Base-by-base conservation (phyloP, 208 protist genomes). In the Trypanosoma mega region DNA sequence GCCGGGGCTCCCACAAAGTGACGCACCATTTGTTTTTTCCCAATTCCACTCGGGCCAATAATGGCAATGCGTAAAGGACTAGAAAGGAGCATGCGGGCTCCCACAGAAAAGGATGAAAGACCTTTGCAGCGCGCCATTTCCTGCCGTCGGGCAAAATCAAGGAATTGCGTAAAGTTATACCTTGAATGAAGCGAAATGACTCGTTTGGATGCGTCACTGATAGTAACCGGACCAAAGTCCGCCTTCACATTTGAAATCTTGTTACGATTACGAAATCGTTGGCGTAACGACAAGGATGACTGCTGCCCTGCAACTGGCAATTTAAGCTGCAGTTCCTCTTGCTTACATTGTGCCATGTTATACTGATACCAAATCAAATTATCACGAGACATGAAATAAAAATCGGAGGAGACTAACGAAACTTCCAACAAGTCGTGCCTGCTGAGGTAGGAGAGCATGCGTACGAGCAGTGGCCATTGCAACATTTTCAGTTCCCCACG, bases 161-260 rank as follows among this genome's bases (percentile, higher is more conserved):
- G 70, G 48, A 94, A 94, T 69, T 94, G 87, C 0, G 87, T 92
- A 68, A 80, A 94, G 70, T 85, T 94, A 69, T 94, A 94, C 26
- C 87, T 70, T 33, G 87, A 79, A 65, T 94, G 79, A 11, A 90
- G 71, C 6, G 87, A 94, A 54, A 94, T 92, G 58, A 86, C 82
- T 2, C 79, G 80, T 69, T 85, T 90, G 6, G 78, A 71, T 20
- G 83, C 78, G 63, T 89, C 82, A 46, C 72, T 80, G 51, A 78
- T 44, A 26, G 50, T 46, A 29, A 64, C 44, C 26, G 49, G 37
- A 20, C 30, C 64, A 64, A 71, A 48, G 5, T 56, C 54, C 0
- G 49, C 59, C 12, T 20, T 39, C 29, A 71, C 61, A 29, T 34
- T 26, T 9, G 24, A 21, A 23, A 27, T 2, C 16, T 26, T 63